These are phyloP conservation scores for Oxalis stricta DNA, from an alignment of 441 rosid genomes.

Conservation along the genomic window DNA sequence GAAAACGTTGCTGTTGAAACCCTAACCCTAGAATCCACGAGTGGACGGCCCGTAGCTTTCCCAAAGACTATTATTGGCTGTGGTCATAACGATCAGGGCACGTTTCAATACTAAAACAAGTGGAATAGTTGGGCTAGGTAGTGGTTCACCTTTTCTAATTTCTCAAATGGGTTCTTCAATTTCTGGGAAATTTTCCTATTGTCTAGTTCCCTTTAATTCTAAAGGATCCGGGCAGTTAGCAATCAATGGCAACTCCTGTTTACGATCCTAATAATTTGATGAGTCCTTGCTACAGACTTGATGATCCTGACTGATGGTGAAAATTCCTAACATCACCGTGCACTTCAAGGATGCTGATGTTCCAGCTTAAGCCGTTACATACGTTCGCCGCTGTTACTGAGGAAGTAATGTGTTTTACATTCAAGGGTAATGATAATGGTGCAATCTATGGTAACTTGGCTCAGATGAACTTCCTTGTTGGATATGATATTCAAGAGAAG, in stretches of 20 bases:
- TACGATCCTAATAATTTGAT: neutral
- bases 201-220: constrained; percentile 19
- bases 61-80: constrained; percentile 19
- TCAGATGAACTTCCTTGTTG: constrained; percentile 33
- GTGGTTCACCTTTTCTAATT: constrained; percentile 18
- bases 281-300: constrained; percentile 17
- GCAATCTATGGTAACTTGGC: constrained; percentile 32
- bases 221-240: constrained; percentile 12
- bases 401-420: constrained; percentile 13
- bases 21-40: constrained; percentile 19
- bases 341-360: constrained; percentile 37
- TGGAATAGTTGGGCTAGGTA: constrained; percentile 35
- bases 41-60: constrained; percentile 10
- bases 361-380: constrained; percentile 8
- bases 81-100: constrained; percentile 22
- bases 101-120: constrained; percentile 1
- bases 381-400: constrained; percentile 12
- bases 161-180: constrained; percentile 19
- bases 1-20: constrained; percentile 25
- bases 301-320: too few relatives aligned
- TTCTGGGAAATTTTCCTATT: constrained; percentile 29
- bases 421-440: neutral
- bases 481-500: constrained; percentile 22
- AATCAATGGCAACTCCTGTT: constrained; percentile 1
- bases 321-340: constrained; percentile 18